Conservation (phyloP, 2,329 filamentous ascomycete genomes). For the Nigrospora osmanthi region DNA sequence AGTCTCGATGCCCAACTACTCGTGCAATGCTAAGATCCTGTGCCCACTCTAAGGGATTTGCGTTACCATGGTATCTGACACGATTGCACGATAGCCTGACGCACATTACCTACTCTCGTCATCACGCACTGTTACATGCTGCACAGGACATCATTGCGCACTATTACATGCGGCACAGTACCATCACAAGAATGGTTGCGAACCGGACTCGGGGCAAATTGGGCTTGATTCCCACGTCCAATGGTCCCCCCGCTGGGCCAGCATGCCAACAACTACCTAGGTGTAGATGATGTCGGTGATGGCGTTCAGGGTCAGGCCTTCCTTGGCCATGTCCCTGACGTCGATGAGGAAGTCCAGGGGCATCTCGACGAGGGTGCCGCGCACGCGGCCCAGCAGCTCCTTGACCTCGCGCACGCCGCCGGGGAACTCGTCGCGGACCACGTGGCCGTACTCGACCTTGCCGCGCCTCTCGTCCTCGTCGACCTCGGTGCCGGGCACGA, state of each 20-base stretch:
- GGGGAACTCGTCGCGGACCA: conserved; percentile 71
- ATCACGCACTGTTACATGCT: no score
- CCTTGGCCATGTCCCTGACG: conserved; percentile 75
- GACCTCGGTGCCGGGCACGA: conserved; percentile 39
- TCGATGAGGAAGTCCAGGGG: conserved; percentile 79
- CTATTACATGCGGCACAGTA: no score
- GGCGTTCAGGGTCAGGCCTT: conserved; percentile 65
- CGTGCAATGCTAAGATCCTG: no score
- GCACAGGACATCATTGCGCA: no score
- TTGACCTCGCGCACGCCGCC: conserved; percentile 68
- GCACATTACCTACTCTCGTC: no score
- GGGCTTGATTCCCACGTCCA: neutral
- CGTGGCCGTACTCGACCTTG: conserved; percentile 74
- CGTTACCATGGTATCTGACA: no score
- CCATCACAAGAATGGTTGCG: no score
- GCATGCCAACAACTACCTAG: conserved; percentile 12
- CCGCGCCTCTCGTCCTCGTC: conserved; percentile 32
- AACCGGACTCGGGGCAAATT: no score
- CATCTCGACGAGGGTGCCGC: conserved; percentile 80
- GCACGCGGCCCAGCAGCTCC: conserved; percentile 56
- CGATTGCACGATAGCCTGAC: no score
- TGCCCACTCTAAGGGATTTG: no score
- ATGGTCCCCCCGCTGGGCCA: neutral
- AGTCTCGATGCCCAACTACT: no score
- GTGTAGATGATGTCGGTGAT: conserved; percentile 70